phyloP scores from a whole-genome alignment of 2,329 filamentous ascomycete species.

The Xylariaceae sp. region DNA sequence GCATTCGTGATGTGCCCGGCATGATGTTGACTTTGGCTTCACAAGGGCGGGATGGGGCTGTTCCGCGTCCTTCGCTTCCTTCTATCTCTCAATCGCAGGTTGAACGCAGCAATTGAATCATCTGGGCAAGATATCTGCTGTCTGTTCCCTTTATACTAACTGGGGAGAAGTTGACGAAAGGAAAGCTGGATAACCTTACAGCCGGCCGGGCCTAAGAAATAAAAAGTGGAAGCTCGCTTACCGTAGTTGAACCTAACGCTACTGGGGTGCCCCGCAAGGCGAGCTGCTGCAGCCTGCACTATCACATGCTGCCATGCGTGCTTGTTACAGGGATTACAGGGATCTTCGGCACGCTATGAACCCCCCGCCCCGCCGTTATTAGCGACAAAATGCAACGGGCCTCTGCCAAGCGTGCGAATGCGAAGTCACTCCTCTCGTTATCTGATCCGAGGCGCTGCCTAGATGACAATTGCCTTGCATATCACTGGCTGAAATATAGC shows the following conservation, averaged over 20 bases:
- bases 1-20: conserved; percentile 72
- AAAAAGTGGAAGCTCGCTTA: no score
- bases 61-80: background rate
- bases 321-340: background rate
- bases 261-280: no score
- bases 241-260: conserved; percentile 2
- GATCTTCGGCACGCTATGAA: conserved; percentile 12
- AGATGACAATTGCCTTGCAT: conserved; percentile 23
- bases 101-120: conserved; percentile 4
- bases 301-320: conserved; percentile 19
- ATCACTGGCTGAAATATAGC: conserved; percentile 18
- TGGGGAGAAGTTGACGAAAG: no score
- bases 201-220: no score
- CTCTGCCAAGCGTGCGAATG: conserved; percentile 23
- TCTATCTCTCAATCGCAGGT: conserved; percentile 13
- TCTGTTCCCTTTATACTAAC: no score
- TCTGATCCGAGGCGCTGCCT: conserved; percentile 25
- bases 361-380: no score
- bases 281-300: no score
- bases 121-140: conserved; percentile 14
- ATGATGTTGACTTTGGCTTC: conserved; percentile 45
- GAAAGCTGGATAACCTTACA: no score
- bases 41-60: background rate
- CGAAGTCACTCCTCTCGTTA: conserved; percentile 20
- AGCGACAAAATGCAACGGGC: background rate